Conservation (phyloP, 1,139 yeast species). For the Eremothecium cymbalariae region DNA sequence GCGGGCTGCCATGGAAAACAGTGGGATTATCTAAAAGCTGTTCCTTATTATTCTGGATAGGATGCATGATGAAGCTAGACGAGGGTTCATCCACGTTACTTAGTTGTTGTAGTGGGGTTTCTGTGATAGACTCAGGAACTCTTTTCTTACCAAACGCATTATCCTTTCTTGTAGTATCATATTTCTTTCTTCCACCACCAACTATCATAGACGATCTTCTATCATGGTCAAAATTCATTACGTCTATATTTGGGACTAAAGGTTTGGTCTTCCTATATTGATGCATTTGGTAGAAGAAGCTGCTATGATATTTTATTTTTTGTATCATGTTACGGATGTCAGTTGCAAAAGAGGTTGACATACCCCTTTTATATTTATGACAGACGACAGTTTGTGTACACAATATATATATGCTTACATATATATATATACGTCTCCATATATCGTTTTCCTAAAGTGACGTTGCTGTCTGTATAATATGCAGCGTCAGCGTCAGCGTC, state of each 20-base stretch:
- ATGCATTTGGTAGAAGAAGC: constrained; percentile 6
- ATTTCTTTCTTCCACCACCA: constrained; percentile 5
- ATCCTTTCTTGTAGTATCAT: constrained; percentile 5
- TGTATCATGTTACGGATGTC: too few species aligned
- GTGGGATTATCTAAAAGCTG: constrained; percentile 6
- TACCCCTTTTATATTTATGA: constrained; percentile 1
- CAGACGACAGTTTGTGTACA: constrained; percentile 4
- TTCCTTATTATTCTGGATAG: constrained; percentile 3
- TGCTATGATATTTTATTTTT: background rate
- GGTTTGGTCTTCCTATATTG: constrained; percentile 7
- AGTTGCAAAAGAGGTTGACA: background rate
- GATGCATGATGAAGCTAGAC: constrained; percentile 8
- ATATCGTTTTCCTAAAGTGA: too few species aligned
- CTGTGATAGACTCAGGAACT: constrained; percentile 2
- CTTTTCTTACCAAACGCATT: constrained; percentile 5
- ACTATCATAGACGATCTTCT: constrained; percentile 5
- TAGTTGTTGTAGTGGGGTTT: constrained; percentile 3
- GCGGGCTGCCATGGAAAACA: constrained; percentile 4
- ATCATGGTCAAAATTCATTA: constrained; percentile 9
- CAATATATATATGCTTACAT: too few species aligned
- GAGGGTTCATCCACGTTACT: constrained; percentile 4
- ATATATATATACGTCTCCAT: too few species aligned
- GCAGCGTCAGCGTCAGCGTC: constrained; percentile 7
- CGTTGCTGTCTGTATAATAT: background rate
- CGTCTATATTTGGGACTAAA: constrained; percentile 9